Percentiles rank a stretch among this genome's conserved stretches.
Conservation (phyloP, 306 rosid species). For the Chamaecrista fasciculata region DNA sequence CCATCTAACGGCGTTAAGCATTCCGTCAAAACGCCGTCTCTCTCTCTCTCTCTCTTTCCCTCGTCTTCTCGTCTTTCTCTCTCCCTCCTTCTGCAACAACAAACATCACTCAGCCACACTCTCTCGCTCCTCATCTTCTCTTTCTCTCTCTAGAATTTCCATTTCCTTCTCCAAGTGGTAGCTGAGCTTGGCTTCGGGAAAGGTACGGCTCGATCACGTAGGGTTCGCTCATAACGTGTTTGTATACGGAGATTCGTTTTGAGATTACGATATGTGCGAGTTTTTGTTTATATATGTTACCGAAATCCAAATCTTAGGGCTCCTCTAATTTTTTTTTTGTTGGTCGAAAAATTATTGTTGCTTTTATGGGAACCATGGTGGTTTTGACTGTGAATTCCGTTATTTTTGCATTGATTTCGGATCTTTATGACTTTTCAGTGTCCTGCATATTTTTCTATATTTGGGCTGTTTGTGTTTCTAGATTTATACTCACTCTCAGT, state of each 20-base stretch:
- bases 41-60: background rate
- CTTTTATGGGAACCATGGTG: background rate
- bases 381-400: constrained; percentile 29
- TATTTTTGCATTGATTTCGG: constrained; percentile 34
- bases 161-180: background rate
- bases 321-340: background rate
- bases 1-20: background rate
- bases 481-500: constrained; percentile 8
- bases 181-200: constrained; percentile 13
- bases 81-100: background rate
- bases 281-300: background rate
- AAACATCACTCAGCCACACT: background rate
- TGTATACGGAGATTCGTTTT: background rate
- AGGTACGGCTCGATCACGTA: constrained; percentile 32
- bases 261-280: background rate
- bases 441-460: constrained; percentile 6
- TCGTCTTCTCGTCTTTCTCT: no score
- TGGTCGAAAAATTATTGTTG: background rate
- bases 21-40: background rate
- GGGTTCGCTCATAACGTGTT: constrained; percentile 6
- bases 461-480: background rate
- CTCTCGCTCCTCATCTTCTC: background rate
- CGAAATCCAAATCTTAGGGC: background rate
- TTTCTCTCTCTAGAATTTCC: background rate
- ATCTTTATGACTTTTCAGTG: constrained; percentile 31